Conservation (phyloP, 2,329 filamentous ascomycete species). For the Remersonia thermophila region DNA sequence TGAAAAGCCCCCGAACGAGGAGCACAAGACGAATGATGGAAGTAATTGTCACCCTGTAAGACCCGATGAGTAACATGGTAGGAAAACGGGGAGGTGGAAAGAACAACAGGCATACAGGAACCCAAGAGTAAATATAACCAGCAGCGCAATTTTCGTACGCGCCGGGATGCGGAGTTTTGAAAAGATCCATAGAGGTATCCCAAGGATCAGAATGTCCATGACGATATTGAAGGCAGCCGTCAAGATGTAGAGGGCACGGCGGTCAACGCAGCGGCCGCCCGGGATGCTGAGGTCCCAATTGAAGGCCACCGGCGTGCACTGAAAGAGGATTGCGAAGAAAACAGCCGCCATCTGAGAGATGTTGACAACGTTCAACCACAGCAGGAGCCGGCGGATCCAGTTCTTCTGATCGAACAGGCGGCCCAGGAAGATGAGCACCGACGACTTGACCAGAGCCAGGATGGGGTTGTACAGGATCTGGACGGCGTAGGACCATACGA, state of each 20-base stretch:
- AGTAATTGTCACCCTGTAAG: constrained; percentile 23
- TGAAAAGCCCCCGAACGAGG: constrained; percentile 23
- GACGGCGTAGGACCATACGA: constrained; percentile 22
- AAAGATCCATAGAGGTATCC: constrained; percentile 28
- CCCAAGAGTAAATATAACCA: constrained; percentile 23
- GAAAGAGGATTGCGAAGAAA: constrained; percentile 24
- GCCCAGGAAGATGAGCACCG: constrained; percentile 23
- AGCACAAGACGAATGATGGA: constrained; percentile 24
- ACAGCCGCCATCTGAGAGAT: constrained; percentile 22
- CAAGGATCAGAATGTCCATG: constrained; percentile 31
- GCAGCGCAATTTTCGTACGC: constrained; percentile 20
- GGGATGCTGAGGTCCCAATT: constrained; percentile 33
- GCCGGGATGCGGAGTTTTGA: constrained; percentile 20
- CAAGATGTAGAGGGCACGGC: constrained; percentile 20
- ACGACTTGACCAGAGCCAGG: constrained; percentile 24
- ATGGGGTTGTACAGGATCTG: constrained; percentile 26
- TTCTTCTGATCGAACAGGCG: constrained; percentile 22
- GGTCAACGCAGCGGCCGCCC: constrained; percentile 25
- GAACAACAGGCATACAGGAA: constrained; percentile 19
- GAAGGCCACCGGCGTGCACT: constrained; percentile 29
- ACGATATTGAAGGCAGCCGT: constrained; percentile 31
- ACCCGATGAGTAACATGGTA: no score
- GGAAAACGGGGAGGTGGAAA: neutral
- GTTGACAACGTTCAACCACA: constrained; percentile 21
- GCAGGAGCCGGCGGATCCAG: constrained; percentile 18